These are phyloP conservation scores for Metschnikowia lochheadii DNA, from an alignment of 805 yeast species.

Conservation along the genomic window DNA sequence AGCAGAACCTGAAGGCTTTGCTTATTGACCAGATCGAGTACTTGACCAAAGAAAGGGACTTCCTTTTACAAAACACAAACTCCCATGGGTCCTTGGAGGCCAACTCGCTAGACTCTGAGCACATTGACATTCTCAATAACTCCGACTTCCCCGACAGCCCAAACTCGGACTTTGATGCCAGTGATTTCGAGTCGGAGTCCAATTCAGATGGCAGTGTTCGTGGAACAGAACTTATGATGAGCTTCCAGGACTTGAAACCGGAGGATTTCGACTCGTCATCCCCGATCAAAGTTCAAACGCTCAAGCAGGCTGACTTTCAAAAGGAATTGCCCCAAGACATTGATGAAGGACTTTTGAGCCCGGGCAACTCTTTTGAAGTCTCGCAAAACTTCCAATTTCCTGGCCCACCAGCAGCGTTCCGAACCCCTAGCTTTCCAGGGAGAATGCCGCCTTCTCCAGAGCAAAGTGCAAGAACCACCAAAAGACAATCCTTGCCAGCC, in stretches of 20 bases:
- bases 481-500: slow-evolving; percentile 36
- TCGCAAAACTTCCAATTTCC: slow-evolving; percentile 28
- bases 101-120: slow-evolving; percentile 1
- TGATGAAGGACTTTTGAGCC: slow-evolving; percentile 1
- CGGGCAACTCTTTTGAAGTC: slow-evolving; percentile 18
- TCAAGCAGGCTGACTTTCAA: not conserved
- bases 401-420: slow-evolving; percentile 5
- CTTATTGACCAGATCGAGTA: slow-evolving; percentile 54
- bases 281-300: slow-evolving; percentile 19
- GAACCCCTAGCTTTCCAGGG: not conserved
- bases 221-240: slow-evolving; percentile 21
- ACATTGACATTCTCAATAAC: slow-evolving; percentile 1
- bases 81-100: slow-evolving; percentile 1
- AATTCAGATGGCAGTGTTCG: slow-evolving; percentile 20
- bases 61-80: slow-evolving; percentile 9
- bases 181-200: slow-evolving; percentile 12
- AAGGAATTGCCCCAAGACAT: not conserved
- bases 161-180: slow-evolving; percentile 2
- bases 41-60: slow-evolving; percentile 34
- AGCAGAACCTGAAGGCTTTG: slow-evolving; percentile 47
- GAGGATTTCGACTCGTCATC: slow-evolving; percentile 22
- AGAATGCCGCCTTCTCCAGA: slow-evolving; percentile 35
- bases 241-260: slow-evolving; percentile 19
- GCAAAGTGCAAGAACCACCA: slow-evolving; percentile 22
- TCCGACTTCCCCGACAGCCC: not conserved